Evolutionary conservation across 805 yeast species (phyloP).

Genomic region (Cyberlindnera veronae): DNA sequence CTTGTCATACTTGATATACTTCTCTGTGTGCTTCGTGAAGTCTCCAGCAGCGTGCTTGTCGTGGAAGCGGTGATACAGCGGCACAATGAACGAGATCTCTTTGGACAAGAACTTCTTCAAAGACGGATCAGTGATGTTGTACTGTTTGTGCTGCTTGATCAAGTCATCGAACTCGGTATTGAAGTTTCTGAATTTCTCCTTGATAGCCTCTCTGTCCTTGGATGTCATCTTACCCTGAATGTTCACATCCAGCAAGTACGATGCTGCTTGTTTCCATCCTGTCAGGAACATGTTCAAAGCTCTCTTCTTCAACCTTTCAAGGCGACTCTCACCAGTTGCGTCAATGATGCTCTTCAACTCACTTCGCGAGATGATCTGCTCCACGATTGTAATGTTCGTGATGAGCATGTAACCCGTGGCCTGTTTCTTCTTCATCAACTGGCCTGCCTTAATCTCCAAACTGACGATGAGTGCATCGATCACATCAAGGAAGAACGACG

Average conservation of each 20-base stretch:
- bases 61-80: constrained; percentile 81
- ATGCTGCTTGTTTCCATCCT: constrained; percentile 79
- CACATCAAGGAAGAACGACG: constrained; percentile 71
- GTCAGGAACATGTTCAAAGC: constrained; percentile 67
- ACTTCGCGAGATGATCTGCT: constrained; percentile 63
- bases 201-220: constrained; percentile 78
- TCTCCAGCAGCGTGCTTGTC: constrained; percentile 71
- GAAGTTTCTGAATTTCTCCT: constrained; percentile 80
- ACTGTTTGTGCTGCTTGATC: constrained; percentile 59
- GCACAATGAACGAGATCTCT: constrained; percentile 74
- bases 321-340: constrained; percentile 53
- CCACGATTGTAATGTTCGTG: constrained; percentile 70
- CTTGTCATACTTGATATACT: constrained; percentile 66
- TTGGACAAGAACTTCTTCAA: constrained; percentile 60
- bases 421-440: constrained; percentile 30
- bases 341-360: constrained; percentile 55
- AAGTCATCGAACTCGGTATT: constrained; percentile 81
- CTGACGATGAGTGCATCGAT: constrained; percentile 68
- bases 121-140: constrained; percentile 61
- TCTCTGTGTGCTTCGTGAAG: constrained; percentile 64
- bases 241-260: constrained; percentile 76
- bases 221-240: constrained; percentile 54
- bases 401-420: constrained; percentile 66
- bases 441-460: constrained; percentile 57
- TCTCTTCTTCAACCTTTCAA: constrained; percentile 67